Evolutionary conservation across 768 basidiomycete genomes (phyloP), one percentile per base, ranked within the genome.

Genomic region (Amanita brunnescens): DNA sequence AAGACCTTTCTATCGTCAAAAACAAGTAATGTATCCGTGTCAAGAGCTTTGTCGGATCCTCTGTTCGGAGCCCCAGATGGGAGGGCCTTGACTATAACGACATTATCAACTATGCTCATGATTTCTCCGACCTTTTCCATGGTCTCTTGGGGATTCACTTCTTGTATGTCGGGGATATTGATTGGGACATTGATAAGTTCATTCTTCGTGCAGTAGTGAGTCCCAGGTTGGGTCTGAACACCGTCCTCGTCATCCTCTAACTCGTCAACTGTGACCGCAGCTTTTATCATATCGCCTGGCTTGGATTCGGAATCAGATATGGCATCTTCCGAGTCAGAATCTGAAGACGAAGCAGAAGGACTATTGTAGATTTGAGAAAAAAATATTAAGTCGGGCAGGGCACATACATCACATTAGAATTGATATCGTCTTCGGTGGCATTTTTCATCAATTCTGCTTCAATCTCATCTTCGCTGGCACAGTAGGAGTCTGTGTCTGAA

Each of bases 1-100:
- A 97, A 63, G n/a, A 95, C 91, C 56, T 79, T 83, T 46, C 91
- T 73, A 65, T 98, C 92, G 18, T 84, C 82, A 62, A 92, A 92
- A 35, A 95, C 91, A 33, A 98, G 78, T 18, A 97, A 69, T 23
- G 91, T 94, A 26, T 94, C 95, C 40, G 81, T 84, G 65, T 97
- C 94, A 37, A 98, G 73, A 35, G 88, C 81, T 30, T 73, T 74
- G 55, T 81, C 78, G 47, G 77, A 79, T 2, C 75, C 74, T 45
- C 74, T 68, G 51, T 68, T 70, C 5, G 67, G 59, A 49, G 64
- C 57, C 14, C 70, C 68, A 34, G 75, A 74, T 0, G 75, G 64
- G 10, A 74, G 56, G 20, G 89, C 91, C 54, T 74, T 80, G 41
- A 95, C 72, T 49, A 93, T 85, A 44, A 83, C 87, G 29, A 82